A percentile compares a stretch with the other conserved stretches of the same genome.
These are phyloP conservation scores for Pezicula neosporulosa DNA, from an alignment of 2,329 filamentous ascomycete species.

Conservation along the genomic window DNA sequence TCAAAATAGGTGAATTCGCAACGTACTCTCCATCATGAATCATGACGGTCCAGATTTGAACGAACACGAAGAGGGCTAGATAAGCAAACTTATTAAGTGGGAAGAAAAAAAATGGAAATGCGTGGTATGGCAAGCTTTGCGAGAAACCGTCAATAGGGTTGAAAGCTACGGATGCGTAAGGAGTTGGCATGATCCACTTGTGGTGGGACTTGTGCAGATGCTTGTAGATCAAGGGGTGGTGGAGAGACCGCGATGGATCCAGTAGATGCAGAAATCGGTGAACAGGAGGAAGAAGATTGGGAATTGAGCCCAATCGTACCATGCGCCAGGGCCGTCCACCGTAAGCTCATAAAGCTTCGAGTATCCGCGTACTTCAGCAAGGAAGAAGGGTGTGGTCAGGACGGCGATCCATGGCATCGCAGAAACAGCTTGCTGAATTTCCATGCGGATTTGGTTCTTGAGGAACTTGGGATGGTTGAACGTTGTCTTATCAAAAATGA, in stretches of 20 bases:
- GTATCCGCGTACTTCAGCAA: slow-evolving; percentile 79
- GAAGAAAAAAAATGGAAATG: slow-evolving; percentile 92
- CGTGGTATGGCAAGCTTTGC: slow-evolving; percentile 86
- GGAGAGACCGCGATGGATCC: slow-evolving; percentile 83
- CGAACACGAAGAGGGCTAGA: slow-evolving; percentile 80
- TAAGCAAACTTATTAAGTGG: slow-evolving; percentile 90
- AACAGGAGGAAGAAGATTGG: slow-evolving; percentile 86
- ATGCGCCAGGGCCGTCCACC: slow-evolving; percentile 68
- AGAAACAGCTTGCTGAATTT: slow-evolving; percentile 75
- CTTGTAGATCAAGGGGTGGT: slow-evolving; percentile 81
- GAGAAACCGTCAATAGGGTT: slow-evolving; percentile 89
- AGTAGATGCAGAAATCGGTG: slow-evolving; percentile 88
- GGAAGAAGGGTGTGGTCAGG: slow-evolving; percentile 77
- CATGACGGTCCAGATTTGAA: slow-evolving; percentile 96
- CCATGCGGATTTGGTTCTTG: slow-evolving; percentile 84
- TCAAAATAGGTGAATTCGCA: slow-evolving; percentile 85
- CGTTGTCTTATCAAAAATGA: slow-evolving; percentile 89
- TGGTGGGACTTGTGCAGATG: slow-evolving; percentile 93
- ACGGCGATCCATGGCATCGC: slow-evolving; percentile 81
- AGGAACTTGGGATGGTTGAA: slow-evolving; percentile 91
- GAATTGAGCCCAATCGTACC: slow-evolving; percentile 81
- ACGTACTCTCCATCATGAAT: slow-evolving; percentile 96
- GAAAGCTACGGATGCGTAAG: slow-evolving; percentile 90
- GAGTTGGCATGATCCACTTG: slow-evolving; percentile 99
- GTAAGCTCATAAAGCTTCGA: slow-evolving; percentile 83